Evolutionary conservation across 2,329 filamentous ascomycete species (phyloP), one percentile per base, ranked within the genome.

Genomic region (Aspergillus ochraceus): DNA sequence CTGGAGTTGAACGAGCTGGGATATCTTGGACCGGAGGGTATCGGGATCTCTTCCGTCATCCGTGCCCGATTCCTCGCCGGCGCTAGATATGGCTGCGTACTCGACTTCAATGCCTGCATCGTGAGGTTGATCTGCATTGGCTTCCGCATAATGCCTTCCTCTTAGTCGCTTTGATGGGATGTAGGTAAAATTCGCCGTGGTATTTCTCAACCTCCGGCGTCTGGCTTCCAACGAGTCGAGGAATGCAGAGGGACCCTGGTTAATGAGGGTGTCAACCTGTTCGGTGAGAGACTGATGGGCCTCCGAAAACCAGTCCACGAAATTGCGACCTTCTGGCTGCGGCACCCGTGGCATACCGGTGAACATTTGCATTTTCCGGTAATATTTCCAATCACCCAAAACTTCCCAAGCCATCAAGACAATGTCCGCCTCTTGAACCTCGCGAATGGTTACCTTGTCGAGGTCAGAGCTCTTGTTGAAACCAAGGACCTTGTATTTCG

Each of bases 391-490:
- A 6, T 75, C 74, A 1, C 77, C 74, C 26, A 88, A 76, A 0
- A 88, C 55, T 1, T 68, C 71, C 71, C 81, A 84, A n/a, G 80
- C 79, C 4, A 84, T 74, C 22, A 90, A 73, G 29, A 89, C 75
- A 47, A 89, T 83, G 51, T 81, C 79, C 1, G 84, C 82, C 1
- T 75, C 61, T 52, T 74, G 65, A 4, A 89, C 74, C 9, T 81
- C 69, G 1, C 72, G 57, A 24, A 86, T 75, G 0, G 71, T 79
- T 6, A 75, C 67, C 1, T 69, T 70, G n/a, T 70, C 67, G 2
- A 70, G 6, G 80, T 69, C 54, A 4, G 74, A 63, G 0, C 61
- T 75, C 17, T 74, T 73, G 49, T 4, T 88, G 77, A 1, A 77
- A 61, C 1, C 42, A 12, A 86, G 50, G 3, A 87, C 72, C 2